phyloP scores from a whole-genome alignment of 495 filamentous ascomycete species.

The Gamarada debralockiae region DNA sequence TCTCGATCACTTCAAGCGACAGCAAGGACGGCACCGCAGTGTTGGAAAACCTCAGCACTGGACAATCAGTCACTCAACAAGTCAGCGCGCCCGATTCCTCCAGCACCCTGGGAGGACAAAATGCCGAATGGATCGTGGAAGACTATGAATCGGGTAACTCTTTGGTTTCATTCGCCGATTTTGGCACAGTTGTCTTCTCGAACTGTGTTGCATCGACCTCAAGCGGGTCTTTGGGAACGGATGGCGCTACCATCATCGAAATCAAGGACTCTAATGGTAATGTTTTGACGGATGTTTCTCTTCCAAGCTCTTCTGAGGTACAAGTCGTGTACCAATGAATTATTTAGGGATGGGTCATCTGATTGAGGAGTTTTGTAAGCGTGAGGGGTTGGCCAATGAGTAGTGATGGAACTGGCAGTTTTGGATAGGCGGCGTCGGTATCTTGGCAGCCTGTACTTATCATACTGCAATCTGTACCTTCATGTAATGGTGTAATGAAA shows the following conservation, averaged over 20 bases:
- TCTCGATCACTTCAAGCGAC: slow-evolving; percentile 44
- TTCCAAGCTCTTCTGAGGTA: slow-evolving; percentile 4
- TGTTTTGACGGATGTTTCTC: background rate
- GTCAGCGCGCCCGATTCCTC: slow-evolving; percentile 29
- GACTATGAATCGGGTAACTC: slow-evolving; percentile 25
- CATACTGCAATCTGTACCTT: too few species aligned
- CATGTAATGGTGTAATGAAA: too few species aligned
- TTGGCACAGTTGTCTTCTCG: slow-evolving; percentile 32
- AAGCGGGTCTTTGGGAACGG: background rate
- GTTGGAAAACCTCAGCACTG: slow-evolving; percentile 52
- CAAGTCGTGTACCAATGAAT: slow-evolving; percentile 3
- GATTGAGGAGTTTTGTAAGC: too few species aligned
- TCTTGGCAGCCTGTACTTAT: too few species aligned
- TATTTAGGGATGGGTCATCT: too few species aligned
- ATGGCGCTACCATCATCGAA: background rate
- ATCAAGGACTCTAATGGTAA: background rate
- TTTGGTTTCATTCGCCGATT: slow-evolving; percentile 30
- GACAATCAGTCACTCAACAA: slow-evolving; percentile 48
- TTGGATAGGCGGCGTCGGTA: too few species aligned
- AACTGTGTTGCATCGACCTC: slow-evolving; percentile 10
- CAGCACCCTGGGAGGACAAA: slow-evolving; percentile 15
- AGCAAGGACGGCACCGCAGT: slow-evolving; percentile 47
- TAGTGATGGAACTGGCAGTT: too few species aligned
- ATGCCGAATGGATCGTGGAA: slow-evolving; percentile 39
- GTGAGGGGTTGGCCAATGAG: too few species aligned